Evolutionary conservation across 129 eudicot genomes (phyloP), one percentile per base, ranked within the genome.

Genomic region (Flaveria trinervia): DNA sequence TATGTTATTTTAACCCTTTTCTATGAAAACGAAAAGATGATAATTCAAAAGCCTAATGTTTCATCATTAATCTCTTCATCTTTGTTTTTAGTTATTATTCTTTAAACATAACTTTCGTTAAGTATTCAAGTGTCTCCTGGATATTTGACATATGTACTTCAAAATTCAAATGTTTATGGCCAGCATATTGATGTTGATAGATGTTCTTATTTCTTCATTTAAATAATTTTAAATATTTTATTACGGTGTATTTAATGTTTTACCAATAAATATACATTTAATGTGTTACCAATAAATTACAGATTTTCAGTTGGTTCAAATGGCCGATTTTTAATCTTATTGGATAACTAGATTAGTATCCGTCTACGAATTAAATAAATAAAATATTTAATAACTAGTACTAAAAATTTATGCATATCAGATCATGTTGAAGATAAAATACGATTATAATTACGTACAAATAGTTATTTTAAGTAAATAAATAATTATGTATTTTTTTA

Each of bases 111-210:
- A 14, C 17, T 60, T 26, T 60, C 30, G 9, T 57, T 5, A 4
- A 9, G 9, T n/a, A 52, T 52, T 52, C 62, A 56, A 3, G 39
- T 60, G 67, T 60, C 67, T 60, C 41, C 41, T 60, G 16, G 41
- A 60, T 60, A 26, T 56, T 60, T 60, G 67, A 60, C 67, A 60
- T 26, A 26, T 25, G 67, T 36, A 45, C 50, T 45, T 45, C 41
- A 36, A 36, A 57, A 5, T 57, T 60, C 26, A 57, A 28, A 57
- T 57, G 65, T 57, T 57, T 57, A 57, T 57, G 67, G 67, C 39
- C 39, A 23, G 67, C 39, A 25, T 60, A 60, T 25, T 60, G 67
- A 60, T 60, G 39, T 25, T 60, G 39, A 60, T 10, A 60, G 62
- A 8, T 18, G 9, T 18, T 17, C 28, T 56, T 3, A 56, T 56